Evolutionary conservation across 306 rosid species (phyloP).

Genomic region (Gastrolobium villosum): DNA sequence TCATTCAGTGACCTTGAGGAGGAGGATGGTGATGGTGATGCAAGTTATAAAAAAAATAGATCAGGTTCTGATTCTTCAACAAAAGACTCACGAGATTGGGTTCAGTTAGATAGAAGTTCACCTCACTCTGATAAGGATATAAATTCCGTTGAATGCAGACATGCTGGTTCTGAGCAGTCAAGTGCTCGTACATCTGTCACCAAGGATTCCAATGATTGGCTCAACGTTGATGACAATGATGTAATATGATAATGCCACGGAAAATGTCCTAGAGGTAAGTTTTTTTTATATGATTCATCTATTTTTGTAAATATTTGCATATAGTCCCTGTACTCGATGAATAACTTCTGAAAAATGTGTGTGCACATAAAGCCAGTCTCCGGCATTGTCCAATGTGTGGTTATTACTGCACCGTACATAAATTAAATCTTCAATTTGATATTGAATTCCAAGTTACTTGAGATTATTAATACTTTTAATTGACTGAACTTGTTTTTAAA

Average conservation of each 20-base stretch:
- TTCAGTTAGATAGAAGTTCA: constrained; percentile 79
- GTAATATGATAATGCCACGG: constrained; percentile 60
- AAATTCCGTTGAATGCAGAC: constrained; percentile 59
- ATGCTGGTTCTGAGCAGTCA: constrained; percentile 67
- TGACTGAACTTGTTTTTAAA: not conserved
- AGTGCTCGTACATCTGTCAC: constrained; percentile 63
- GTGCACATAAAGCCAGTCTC: constrained; percentile 68
- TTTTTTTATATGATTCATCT: constrained; percentile 41
- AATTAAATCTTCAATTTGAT: constrained; percentile 38
- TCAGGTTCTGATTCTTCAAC: constrained; percentile 90
- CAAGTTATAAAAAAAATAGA: constrained; percentile 64
- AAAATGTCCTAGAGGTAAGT: constrained; percentile 48
- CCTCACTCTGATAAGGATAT: constrained; percentile 74
- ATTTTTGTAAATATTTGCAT: constrained; percentile 69
- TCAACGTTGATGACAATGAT: constrained; percentile 86
- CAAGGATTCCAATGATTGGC: constrained; percentile 96
- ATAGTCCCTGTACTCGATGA: constrained; percentile 52
- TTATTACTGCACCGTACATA: constrained; percentile 48
- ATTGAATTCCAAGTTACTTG: constrained; percentile 32
- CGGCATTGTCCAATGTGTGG: constrained; percentile 53
- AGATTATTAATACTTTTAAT: constrained; percentile 23
- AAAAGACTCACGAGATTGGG: constrained; percentile 94
- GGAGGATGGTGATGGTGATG: constrained; percentile 71
- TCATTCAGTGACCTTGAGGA: constrained; percentile 98
- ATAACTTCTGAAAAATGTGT: constrained; percentile 58